Evolutionary conservation across 1,139 yeast genomes (phyloP).

Genomic region (Zygosaccharomyces sapae): DNA sequence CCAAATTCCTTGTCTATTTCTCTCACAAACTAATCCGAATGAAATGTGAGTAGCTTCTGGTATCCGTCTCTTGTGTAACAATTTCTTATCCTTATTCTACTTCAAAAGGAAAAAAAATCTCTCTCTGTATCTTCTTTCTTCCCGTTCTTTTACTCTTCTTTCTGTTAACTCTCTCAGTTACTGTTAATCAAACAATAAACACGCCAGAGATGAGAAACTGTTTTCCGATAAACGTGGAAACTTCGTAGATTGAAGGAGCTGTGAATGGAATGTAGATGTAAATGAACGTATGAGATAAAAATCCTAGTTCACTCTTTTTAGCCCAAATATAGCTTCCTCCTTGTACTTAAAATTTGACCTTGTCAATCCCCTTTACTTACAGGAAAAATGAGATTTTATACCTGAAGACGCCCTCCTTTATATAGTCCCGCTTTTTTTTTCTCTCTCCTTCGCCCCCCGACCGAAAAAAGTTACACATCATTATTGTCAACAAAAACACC

Average conservation of each 20-base stretch:
- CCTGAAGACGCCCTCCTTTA: conserved; percentile 3
- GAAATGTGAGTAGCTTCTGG: conserved; percentile 3
- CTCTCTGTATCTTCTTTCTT: background rate
- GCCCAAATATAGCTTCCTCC: background rate
- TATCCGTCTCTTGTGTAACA: background rate
- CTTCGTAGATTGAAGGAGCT: background rate
- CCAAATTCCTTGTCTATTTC: background rate
- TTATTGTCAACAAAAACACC: background rate
- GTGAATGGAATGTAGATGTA: background rate
- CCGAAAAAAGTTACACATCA: conserved; percentile 1
- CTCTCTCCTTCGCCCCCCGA: background rate
- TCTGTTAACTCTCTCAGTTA: background rate
- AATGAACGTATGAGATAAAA: background rate
- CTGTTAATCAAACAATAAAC: background rate
- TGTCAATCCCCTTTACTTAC: background rate
- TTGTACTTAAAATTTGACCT: background rate
- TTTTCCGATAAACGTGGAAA: background rate
- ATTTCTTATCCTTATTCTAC: background rate
- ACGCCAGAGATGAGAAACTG: background rate
- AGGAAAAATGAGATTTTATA: background rate
- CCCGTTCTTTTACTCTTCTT: background rate
- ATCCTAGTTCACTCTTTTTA: background rate
- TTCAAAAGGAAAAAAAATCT: background rate
- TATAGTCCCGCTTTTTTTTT: conserved; percentile 1
- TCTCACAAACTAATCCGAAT: background rate